Conservation (phyloP, 441 rosid species). For the Eutrema salsugineum region DNA sequence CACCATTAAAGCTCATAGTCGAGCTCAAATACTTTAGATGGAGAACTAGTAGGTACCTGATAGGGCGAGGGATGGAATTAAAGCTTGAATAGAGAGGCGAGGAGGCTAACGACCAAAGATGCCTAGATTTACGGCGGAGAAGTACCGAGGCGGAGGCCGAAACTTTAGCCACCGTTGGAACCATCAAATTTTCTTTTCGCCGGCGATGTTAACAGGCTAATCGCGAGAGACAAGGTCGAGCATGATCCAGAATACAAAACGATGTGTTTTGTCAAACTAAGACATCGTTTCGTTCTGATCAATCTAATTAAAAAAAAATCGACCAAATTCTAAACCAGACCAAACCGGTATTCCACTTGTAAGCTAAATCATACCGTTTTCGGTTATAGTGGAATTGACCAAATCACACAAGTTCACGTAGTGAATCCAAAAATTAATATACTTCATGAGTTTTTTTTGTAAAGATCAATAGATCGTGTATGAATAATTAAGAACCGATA, state of each 20-base stretch:
- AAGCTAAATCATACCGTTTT: no score
- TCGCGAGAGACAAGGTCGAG: neutral
- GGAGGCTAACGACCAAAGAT: constrained; percentile 11
- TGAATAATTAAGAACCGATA: no score
- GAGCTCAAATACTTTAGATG: constrained; percentile 6
- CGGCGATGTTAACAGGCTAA: neutral
- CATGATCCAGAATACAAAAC: neutral
- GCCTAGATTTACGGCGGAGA: constrained; percentile 22
- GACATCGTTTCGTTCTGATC: no score
- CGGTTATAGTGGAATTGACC: no score
- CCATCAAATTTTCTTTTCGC: constrained; percentile 18
- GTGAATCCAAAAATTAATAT: no score
- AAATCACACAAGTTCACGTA: no score
- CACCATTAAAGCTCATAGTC: neutral
- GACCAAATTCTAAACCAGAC: no score
- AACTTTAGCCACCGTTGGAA: constrained; percentile 38
- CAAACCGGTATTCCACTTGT: no score
- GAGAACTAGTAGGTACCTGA: constrained; percentile 36
- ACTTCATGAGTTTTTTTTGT: no score
- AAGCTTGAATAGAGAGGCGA: neutral
- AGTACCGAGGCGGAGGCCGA: constrained; percentile 5
- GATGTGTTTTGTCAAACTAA: no score
- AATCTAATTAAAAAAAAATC: no score
- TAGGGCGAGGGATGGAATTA: neutral
- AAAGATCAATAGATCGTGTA: no score